Percentiles rank a stretch among this genome's conserved stretches.
Conservation (phyloP, 192 early-diverging fungal species). For the Diversispora eburnea region DNA sequence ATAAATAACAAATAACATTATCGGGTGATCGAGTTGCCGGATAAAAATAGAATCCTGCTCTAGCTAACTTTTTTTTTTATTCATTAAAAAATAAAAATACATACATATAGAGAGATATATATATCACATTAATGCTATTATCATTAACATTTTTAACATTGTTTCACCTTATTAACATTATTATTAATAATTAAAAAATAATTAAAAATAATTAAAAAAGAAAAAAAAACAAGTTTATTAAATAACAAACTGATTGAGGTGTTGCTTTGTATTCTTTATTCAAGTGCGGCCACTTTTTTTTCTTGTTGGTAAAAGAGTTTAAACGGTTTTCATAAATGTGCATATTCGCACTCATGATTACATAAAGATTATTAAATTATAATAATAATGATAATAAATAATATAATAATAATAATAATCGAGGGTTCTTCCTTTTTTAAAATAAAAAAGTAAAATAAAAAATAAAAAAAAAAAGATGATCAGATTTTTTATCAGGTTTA, state of each 20-base stretch:
- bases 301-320: not conserved
- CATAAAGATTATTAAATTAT: not conserved
- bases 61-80: conserved; percentile 22
- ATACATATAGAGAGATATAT: not conserved
- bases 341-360: not conserved
- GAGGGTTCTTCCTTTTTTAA: too few relatives aligned
- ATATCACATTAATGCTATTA: too few relatives aligned
- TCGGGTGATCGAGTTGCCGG: conserved; percentile 23
- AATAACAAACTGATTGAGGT: conserved; percentile 10
- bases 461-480: too few relatives aligned
- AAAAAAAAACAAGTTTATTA: not conserved
- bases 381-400: too few relatives aligned
- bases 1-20: conserved; percentile 41
- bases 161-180: too few relatives aligned
- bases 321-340: conserved; percentile 10
- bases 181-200: not conserved
- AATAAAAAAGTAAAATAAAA: too few relatives aligned
- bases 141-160: too few relatives aligned
- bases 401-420: too few relatives aligned
- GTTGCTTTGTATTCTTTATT: conserved; percentile 20
- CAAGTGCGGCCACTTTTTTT: conserved; percentile 15
- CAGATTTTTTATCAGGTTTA: too few relatives aligned
- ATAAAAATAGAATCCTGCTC: conserved; percentile 38
- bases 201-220: not conserved
- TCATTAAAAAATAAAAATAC: not conserved